Base-by-base conservation (phyloP, 2,329 filamentous ascomycete species). In the Epichloe bromicola region DNA sequence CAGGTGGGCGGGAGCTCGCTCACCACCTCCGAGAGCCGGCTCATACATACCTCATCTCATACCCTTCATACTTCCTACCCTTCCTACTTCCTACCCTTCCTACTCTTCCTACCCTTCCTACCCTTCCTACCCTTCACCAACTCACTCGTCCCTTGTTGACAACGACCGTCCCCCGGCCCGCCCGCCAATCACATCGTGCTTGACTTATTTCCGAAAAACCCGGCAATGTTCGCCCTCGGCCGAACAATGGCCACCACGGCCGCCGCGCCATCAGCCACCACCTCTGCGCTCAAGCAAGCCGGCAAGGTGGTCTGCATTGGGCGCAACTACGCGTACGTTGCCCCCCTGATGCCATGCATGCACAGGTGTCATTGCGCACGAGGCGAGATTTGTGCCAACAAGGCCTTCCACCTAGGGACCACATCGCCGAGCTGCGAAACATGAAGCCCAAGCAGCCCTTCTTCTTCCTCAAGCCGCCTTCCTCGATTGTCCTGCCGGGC, bases 401-500 rank as follows among this genome's bases (percentile, higher is more conserved):
- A 52, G 34, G 46, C 33, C 14, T 2, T 39, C 36, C 46, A 8
- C 17, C 19, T 46, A 93, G 88, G 62, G 93, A 95, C 68, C 93
- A 98, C 71, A 85, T 97, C 64, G 80, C 85, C 56, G 93, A 98
- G 74, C 79, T 98, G 59, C 89, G 89, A 69, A 95, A 85, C 69
- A 75, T 78, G 54, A 82, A 82, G 57, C 93, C 93, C 48, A 94
- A 93, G 68, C 89, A 96, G 70, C 93, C 93, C 26, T 97, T 98
- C 73, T 98, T 96, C 82, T 98, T 98, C 78, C 80, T 97, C 60
- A 98, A 98, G 76, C 93, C 93, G 2, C 73, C 90, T 0, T 88
- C 86, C 40, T 87, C 89, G 3, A 87, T 98, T 59, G 78, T 97
- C 4, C 76, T 86, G 20, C 88, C 88, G 0, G 79, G 80, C 30